phyloP scores from a whole-genome alignment of 305 asterid species.

The Fraxinus baroniana region DNA sequence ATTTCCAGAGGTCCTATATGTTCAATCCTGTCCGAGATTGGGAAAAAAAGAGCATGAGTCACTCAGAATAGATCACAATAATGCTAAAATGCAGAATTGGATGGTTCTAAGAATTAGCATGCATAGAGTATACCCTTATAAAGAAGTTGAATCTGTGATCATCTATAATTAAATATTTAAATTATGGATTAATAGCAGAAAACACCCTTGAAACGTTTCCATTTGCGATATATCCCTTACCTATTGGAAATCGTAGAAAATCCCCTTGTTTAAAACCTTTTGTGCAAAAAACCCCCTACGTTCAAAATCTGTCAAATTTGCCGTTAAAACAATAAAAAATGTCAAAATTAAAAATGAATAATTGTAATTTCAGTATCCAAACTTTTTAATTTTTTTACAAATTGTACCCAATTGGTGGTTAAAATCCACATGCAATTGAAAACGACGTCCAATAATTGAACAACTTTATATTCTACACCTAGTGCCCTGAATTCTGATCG shows the following conservation, averaged over 20 bases:
- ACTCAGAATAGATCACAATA: neutral
- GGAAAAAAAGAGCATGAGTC: constrained; percentile 10
- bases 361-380: too few relatives aligned
- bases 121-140: neutral
- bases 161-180: neutral
- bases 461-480: too few relatives aligned
- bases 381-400: neutral
- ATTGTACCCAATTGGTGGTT: neutral
- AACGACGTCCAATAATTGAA: too few relatives aligned
- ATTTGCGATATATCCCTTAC: neutral
- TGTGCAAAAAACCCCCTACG: neutral
- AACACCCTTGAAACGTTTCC: neutral
- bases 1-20: constrained; percentile 71
- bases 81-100: constrained; percentile 9
- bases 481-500: too few relatives aligned
- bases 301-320: neutral
- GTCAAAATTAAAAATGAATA: too few relatives aligned
- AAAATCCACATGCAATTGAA: too few relatives aligned
- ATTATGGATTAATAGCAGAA: neutral
- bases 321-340: neutral
- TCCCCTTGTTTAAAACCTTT: neutral
- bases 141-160: neutral
- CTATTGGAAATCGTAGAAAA: neutral
- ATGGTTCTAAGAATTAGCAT: neutral
- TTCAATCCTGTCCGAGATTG: constrained; percentile 58